phyloP scores from a whole-genome alignment of 768 basidiomycete genomes.

The Pleurotus eryngii region DNA sequence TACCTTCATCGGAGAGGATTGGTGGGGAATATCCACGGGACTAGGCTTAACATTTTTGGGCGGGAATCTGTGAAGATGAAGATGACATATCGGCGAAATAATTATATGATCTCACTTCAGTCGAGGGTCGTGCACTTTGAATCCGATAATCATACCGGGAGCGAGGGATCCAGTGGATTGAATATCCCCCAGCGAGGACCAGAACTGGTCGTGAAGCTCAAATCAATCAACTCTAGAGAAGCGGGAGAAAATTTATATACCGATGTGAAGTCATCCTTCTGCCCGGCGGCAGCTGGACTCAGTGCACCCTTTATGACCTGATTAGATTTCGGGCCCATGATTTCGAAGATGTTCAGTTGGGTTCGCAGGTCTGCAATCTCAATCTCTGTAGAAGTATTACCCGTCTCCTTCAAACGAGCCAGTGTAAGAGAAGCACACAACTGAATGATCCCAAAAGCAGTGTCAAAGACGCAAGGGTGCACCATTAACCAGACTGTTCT shows the following conservation, averaged over 20 bases:
- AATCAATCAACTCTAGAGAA: neutral
- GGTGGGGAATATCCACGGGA: slow-evolving; percentile 19
- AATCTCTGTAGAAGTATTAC: slow-evolving; percentile 34
- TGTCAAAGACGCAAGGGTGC: slow-evolving; percentile 71
- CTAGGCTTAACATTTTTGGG: slow-evolving; percentile 65
- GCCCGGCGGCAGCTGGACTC: slow-evolving; percentile 44
- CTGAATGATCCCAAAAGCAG: slow-evolving; percentile 51
- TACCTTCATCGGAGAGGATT: slow-evolving; percentile 28
- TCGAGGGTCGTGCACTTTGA: slow-evolving; percentile 83
- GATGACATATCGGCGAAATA: neutral
- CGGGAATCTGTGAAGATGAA: slow-evolving; percentile 59
- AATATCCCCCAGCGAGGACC: slow-evolving; percentile 57
- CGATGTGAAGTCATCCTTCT: slow-evolving; percentile 55
- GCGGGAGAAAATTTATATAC: slow-evolving; percentile 27
- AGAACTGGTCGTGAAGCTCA: slow-evolving; percentile 46
- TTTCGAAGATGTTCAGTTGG: slow-evolving; percentile 78
- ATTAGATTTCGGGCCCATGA: slow-evolving; percentile 82
- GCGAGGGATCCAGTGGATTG: slow-evolving; percentile 68
- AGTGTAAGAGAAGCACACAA: slow-evolving; percentile 48
- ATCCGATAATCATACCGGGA: slow-evolving; percentile 72
- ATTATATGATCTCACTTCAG: slow-evolving; percentile 53
- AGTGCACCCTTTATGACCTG: slow-evolving; percentile 69
- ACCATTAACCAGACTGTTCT: slow-evolving; percentile 71
- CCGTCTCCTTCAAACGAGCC: slow-evolving; percentile 26
- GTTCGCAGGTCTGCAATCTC: slow-evolving; percentile 72